Conservation (phyloP, 2,329 filamentous ascomycete genomes). For the Exophiala mesophila region DNA sequence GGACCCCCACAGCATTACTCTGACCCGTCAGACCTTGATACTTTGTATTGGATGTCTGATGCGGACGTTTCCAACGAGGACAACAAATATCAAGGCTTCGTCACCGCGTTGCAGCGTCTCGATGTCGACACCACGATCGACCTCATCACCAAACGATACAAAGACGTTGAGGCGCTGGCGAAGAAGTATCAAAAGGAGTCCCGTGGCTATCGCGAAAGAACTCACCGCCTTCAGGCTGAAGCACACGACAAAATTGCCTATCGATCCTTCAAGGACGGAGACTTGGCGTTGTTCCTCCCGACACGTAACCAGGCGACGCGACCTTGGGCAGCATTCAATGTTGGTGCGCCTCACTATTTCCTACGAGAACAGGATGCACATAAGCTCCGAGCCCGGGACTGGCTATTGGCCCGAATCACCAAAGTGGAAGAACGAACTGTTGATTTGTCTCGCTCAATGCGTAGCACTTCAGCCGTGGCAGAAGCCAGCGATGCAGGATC, state of each 20-base stretch:
- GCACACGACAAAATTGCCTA: constrained; percentile 95
- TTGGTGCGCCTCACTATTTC: constrained; percentile 96
- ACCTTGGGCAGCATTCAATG: constrained; percentile 97
- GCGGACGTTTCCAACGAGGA: constrained; percentile 62
- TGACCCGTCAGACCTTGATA: constrained; percentile 63
- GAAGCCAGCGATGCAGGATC: constrained; percentile 50
- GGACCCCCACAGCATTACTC: constrained; percentile 51
- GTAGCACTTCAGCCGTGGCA: constrained; percentile 43
- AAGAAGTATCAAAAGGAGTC: constrained; percentile 91
- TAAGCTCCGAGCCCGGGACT: constrained; percentile 77
- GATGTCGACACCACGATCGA: constrained; percentile 81
- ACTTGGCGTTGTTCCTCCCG: constrained; percentile 87
- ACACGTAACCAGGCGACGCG: constrained; percentile 91
- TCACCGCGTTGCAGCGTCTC: constrained; percentile 69
- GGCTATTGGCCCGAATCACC: constrained; percentile 91
- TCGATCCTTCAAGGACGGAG: constrained; percentile 91
- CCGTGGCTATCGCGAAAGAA: constrained; percentile 79
- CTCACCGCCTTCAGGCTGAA: constrained; percentile 73
- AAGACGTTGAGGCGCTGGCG: constrained; percentile 87
- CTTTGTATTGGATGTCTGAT: constrained; percentile 78
- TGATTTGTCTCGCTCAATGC: constrained; percentile 70
- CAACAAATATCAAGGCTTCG: constrained; percentile 68
- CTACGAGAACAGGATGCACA: constrained; percentile 88
- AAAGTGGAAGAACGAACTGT: constrained; percentile 91
- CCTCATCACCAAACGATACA: constrained; percentile 79